phyloP scores from a whole-genome alignment of 2,329 filamentous ascomycete species.

The Pyricularia pennisetigena region DNA sequence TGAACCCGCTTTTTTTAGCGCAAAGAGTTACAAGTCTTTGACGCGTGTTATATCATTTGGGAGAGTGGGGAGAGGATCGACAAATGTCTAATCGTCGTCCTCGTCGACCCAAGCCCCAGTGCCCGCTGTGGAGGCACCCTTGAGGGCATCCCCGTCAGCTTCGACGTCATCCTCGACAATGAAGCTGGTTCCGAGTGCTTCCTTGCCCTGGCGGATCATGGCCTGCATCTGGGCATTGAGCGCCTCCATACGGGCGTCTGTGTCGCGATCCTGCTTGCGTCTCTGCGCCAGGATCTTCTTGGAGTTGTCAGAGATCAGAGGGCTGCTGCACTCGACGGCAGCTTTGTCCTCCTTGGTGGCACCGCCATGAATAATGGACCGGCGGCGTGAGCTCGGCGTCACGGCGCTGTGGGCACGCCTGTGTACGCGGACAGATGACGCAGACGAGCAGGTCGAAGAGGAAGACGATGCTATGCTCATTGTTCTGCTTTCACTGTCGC shows the following conservation, averaged over 20 bases:
- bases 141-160: not conserved
- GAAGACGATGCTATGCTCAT: not conserved
- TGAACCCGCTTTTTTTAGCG: not conserved
- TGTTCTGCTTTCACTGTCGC: not conserved
- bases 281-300: slow-evolving; percentile 64
- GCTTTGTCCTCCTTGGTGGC: slow-evolving; percentile 3
- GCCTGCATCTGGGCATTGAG: slow-evolving; percentile 72
- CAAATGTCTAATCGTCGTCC: slow-evolving; percentile 1
- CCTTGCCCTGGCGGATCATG: slow-evolving; percentile 82
- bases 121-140: not conserved
- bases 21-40: not conserved
- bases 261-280: slow-evolving; percentile 63
- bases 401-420: not conserved
- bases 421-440: not conserved
- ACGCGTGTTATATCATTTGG: not conserved
- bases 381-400: slow-evolving; percentile 9
- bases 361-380: slow-evolving; percentile 5
- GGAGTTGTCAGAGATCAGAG: slow-evolving; percentile 54
- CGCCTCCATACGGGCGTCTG: slow-evolving; percentile 68
- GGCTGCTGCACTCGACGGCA: slow-evolving; percentile 24
- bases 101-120: slow-evolving; percentile 10
- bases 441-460: not conserved
- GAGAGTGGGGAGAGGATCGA: not conserved
- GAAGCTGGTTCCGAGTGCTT: slow-evolving; percentile 69
- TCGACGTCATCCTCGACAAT: slow-evolving; percentile 43